Conservation (phyloP, 768 basidiomycete genomes). For the Steccherinum ochraceum region DNA sequence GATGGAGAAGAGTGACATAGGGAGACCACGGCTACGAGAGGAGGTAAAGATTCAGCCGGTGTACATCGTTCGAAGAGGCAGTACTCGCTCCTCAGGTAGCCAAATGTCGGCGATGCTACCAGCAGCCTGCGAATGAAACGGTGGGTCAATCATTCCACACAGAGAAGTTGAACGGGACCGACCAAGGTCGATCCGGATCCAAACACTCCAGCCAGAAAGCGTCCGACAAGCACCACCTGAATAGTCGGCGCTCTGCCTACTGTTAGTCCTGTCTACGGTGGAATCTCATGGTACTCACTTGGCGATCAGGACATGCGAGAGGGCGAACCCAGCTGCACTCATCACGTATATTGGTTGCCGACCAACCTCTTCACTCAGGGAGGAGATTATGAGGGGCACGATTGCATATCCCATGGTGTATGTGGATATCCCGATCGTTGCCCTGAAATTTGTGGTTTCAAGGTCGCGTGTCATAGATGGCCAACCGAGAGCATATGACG, state of each 20-base stretch:
- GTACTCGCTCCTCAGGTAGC: slow-evolving; percentile 48
- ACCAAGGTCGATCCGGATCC: slow-evolving; percentile 65
- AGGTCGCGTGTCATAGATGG: slow-evolving; percentile 46
- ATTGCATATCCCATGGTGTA: slow-evolving; percentile 58
- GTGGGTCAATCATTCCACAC: neutral
- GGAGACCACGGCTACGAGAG: slow-evolving; percentile 59
- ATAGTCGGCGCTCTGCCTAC: slow-evolving; percentile 35
- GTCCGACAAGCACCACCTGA: slow-evolving; percentile 54
- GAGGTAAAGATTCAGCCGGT: neutral
- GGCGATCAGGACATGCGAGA: slow-evolving; percentile 42
- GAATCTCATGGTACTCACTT: slow-evolving; percentile 23
- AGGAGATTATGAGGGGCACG: slow-evolving; percentile 57
- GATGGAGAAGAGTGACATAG: slow-evolving; percentile 70
- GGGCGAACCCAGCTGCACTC: slow-evolving; percentile 41
- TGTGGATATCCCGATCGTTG: slow-evolving; percentile 32
- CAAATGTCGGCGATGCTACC: slow-evolving; percentile 74
- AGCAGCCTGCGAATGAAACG: slow-evolving; percentile 31
- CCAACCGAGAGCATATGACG: slow-evolving; percentile 51
- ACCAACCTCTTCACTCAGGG: slow-evolving; percentile 71
- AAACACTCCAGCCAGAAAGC: slow-evolving; percentile 59
- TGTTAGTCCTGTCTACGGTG: neutral
- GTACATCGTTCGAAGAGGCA: neutral
- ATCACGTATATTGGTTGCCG: slow-evolving; percentile 52
- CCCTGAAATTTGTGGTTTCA: slow-evolving; percentile 23
- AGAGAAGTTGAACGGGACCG: neutral